Percentiles rank a stretch among this genome's conserved stretches.
phyloP scores from a whole-genome alignment of 2,329 filamentous ascomycete species.

The Exophiala spinifera region DNA sequence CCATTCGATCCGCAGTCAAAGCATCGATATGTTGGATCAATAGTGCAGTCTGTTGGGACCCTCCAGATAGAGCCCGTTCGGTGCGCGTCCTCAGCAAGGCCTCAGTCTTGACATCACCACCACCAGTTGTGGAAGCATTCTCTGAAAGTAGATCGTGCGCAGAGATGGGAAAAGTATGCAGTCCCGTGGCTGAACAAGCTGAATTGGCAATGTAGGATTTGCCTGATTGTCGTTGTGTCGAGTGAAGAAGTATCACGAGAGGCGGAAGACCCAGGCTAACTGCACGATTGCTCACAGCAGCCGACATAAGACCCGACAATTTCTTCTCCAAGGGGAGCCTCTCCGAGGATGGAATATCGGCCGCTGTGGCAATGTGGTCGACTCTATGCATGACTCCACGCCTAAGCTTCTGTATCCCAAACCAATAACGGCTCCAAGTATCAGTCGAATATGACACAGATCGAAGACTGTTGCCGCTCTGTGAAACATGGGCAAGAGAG shows the following conservation, averaged over 20 bases:
- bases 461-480: constrained; percentile 82
- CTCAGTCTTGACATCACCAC: constrained; percentile 90
- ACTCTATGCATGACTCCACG: constrained; percentile 37
- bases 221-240: constrained; percentile 88
- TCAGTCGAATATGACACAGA: constrained; percentile 72
- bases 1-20: constrained; percentile 85
- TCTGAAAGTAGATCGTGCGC: constrained; percentile 94
- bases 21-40: constrained; percentile 90
- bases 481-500: constrained; percentile 81
- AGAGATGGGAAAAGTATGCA: constrained; percentile 86
- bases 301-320: constrained; percentile 78
- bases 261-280: constrained; percentile 85
- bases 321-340: constrained; percentile 64
- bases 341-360: constrained; percentile 41
- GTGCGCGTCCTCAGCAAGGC: constrained; percentile 83
- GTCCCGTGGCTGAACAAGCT: constrained; percentile 81
- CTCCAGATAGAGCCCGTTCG: constrained; percentile 85
- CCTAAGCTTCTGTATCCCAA: constrained; percentile 69
- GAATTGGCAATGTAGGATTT: constrained; percentile 75
- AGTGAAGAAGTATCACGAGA: constrained; percentile 81
- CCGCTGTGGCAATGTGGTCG: constrained; percentile 34
- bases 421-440: constrained; percentile 85
- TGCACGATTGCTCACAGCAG: constrained; percentile 82
- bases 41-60: constrained; percentile 75
- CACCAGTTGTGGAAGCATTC: constrained; percentile 66